Evolutionary conservation across 768 basidiomycete species (phyloP).

Genomic region (Leccinellum albellum): DNA sequence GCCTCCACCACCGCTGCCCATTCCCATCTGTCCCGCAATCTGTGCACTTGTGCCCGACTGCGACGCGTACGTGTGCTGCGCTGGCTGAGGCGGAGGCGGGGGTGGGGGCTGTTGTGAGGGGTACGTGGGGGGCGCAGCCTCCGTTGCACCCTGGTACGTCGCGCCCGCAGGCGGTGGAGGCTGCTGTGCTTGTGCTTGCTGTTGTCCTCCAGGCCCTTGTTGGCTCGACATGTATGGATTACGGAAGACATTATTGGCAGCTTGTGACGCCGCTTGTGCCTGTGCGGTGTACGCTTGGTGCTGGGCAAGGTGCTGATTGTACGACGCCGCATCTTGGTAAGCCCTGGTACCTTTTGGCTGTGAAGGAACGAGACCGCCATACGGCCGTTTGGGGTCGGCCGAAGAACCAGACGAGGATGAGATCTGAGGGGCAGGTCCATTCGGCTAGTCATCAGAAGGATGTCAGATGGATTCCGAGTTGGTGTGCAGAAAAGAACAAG

Average conservation of each 20-base stretch:
- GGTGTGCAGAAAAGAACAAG: neutral
- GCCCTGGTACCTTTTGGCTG: constrained; percentile 82
- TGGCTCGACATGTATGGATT: constrained; percentile 77
- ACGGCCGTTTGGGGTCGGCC: constrained; percentile 79
- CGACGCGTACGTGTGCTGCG: constrained; percentile 25
- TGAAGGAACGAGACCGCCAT: constrained; percentile 89
- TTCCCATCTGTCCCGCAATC: constrained; percentile 17
- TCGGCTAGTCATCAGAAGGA: constrained; percentile 40
- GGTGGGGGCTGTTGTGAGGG: constrained; percentile 26
- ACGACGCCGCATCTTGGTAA: constrained; percentile 88
- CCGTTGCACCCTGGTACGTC: constrained; percentile 23
- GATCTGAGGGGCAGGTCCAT: constrained; percentile 36
- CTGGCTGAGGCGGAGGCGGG: constrained; percentile 19
- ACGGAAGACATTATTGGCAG: constrained; percentile 62
- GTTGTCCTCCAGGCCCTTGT: constrained; percentile 32
- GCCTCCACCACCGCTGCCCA: constrained; percentile 5
- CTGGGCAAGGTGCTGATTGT: constrained; percentile 91
- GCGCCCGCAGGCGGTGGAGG: constrained; percentile 7
- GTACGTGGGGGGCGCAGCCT: constrained; percentile 17
- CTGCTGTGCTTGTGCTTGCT: constrained; percentile 22
- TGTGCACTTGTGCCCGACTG: constrained; percentile 21
- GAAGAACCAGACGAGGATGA: constrained; percentile 30
- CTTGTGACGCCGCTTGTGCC: constrained; percentile 70
- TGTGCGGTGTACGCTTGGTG: constrained; percentile 93
- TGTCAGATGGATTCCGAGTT: constrained; percentile 8